Evolutionary conservation across 2,329 filamentous ascomycete genomes (phyloP).

Genomic region (Aspergillus brunneoviolaceus): DNA sequence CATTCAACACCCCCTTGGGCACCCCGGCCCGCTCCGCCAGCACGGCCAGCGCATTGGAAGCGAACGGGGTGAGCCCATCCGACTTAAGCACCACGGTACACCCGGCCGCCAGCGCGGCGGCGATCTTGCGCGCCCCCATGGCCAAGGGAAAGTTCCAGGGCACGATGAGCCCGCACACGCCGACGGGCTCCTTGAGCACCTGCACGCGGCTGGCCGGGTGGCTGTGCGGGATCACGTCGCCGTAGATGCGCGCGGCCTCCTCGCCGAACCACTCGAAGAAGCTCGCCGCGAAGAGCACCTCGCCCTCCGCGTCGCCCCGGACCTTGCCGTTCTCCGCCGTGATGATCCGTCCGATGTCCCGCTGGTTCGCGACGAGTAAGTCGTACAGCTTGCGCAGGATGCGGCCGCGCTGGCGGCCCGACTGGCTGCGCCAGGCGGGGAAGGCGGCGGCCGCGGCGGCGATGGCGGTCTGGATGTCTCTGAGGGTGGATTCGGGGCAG

Average conservation of each 20-base stretch:
- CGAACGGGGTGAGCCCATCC: constrained; percentile 85
- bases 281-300: constrained; percentile 54
- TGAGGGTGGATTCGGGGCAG: constrained; percentile 71
- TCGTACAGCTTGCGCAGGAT: constrained; percentile 64
- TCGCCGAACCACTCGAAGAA: constrained; percentile 63
- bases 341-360: constrained; percentile 62
- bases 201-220: constrained; percentile 57
- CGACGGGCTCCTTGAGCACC: constrained; percentile 62
- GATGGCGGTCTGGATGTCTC: constrained; percentile 77
- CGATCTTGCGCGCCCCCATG: constrained; percentile 50
- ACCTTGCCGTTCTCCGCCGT: constrained; percentile 68
- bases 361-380: constrained; percentile 60
- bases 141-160: constrained; percentile 61
- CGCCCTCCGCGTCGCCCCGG: constrained; percentile 55
- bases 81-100: constrained; percentile 90
- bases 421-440: constrained; percentile 56
- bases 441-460: constrained; percentile 70
- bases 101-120: constrained; percentile 71
- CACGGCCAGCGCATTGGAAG: constrained; percentile 77
- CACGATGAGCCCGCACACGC: constrained; percentile 64
- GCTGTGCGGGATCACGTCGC: constrained; percentile 58
- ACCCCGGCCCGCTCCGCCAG: constrained; percentile 80
- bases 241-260: constrained; percentile 56
- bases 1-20: constrained; percentile 81
- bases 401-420: constrained; percentile 56